phyloP scores from a whole-genome alignment of 2,329 filamentous ascomycete genomes.

The Pestalotiopsis sp. region DNA sequence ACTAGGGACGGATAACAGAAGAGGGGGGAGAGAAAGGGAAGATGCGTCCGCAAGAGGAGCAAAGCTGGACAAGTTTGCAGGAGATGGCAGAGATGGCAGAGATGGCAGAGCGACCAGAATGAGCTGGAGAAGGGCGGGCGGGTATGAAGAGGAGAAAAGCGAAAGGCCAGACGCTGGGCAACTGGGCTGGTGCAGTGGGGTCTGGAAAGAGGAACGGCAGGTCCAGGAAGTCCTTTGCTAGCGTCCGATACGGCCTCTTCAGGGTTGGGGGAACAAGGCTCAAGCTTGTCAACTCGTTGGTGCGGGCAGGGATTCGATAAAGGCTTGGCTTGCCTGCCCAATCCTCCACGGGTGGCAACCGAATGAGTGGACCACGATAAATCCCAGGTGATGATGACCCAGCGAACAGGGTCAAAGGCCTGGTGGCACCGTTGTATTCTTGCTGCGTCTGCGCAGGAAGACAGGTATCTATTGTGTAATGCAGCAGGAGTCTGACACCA shows the following conservation, averaged over 20 bases:
- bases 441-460: slow-evolving; percentile 8
- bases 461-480: background rate
- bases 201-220: slow-evolving; percentile 17
- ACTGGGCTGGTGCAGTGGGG: slow-evolving; percentile 23
- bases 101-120: slow-evolving; percentile 24
- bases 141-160: slow-evolving; percentile 33
- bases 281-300: slow-evolving; percentile 16
- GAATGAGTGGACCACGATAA: slow-evolving; percentile 14
- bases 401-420: background rate
- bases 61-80: slow-evolving; percentile 19
- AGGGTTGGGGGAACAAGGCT: slow-evolving; percentile 18
- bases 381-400: background rate
- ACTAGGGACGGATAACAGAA: slow-evolving; percentile 17
- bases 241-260: slow-evolving; percentile 11
- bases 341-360: slow-evolving; percentile 18
- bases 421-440: background rate
- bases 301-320: slow-evolving; percentile 12
- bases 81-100: slow-evolving; percentile 21
- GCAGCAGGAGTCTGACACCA: slow-evolving; percentile 2
- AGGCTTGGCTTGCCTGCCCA: slow-evolving; percentile 17
- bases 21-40: slow-evolving; percentile 15
- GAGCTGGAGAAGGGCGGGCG: slow-evolving; percentile 26
- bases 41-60: slow-evolving; percentile 22
- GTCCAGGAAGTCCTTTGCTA: slow-evolving; percentile 7
- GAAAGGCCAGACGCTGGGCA: slow-evolving; percentile 27